phyloP scores from a whole-genome alignment of 306 rosid genomes.

The Ochetophila trinervis region DNA sequence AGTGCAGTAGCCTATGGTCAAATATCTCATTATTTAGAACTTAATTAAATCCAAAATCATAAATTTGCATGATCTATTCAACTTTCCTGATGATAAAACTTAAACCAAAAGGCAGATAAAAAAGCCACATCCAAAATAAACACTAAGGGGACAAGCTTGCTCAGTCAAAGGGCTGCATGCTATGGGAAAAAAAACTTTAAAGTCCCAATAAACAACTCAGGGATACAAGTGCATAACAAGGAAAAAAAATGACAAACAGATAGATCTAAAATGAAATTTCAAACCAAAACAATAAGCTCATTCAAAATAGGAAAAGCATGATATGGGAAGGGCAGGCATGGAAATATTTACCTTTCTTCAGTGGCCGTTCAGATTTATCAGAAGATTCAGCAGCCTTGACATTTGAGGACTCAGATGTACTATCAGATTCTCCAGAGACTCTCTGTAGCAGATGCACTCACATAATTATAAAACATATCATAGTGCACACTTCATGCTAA shows the following conservation, averaged over 20 bases:
- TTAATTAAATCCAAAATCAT: no score
- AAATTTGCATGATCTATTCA: no score
- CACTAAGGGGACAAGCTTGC: no score
- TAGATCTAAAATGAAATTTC: neutral
- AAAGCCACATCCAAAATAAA: no score
- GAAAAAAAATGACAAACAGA: neutral
- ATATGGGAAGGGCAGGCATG: neutral
- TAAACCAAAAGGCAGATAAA: no score
- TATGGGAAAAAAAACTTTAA: no score
- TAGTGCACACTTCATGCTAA: slow-evolving; percentile 7
- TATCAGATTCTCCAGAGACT: slow-evolving; percentile 46
- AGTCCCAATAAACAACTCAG: no score
- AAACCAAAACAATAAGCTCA: neutral
- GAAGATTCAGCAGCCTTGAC: slow-evolving; percentile 53
- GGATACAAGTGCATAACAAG: no score
- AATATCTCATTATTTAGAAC: no score
- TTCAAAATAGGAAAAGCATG: neutral
- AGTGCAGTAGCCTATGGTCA: no score
- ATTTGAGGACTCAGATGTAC: slow-evolving; percentile 45
- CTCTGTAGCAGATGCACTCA: slow-evolving; percentile 41
- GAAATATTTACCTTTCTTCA: slow-evolving; percentile 67
- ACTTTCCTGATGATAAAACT: no score
- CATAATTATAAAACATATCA: slow-evolving; percentile 5
- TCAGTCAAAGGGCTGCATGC: no score
- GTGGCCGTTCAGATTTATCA: slow-evolving; percentile 45